Evolutionary conservation across 1,284 basidiomycete genomes (phyloP).

Genomic region (Boletus nobilissimus): DNA sequence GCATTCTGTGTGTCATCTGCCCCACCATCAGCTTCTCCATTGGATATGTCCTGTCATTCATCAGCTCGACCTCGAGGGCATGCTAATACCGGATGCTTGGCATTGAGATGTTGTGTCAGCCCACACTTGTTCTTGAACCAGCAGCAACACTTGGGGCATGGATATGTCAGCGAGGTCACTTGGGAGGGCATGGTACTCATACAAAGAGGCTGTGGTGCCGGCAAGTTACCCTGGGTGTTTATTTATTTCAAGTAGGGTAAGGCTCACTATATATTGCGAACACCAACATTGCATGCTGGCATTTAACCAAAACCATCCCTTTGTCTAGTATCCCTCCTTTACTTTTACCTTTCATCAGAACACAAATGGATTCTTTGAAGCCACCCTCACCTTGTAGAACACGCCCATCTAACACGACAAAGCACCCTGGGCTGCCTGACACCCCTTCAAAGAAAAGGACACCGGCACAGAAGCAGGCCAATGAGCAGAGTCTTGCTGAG

Average conservation of each 20-base stretch:
- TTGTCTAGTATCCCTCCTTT: no score
- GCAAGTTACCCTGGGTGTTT: background rate
- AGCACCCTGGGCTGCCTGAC: background rate
- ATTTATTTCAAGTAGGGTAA: background rate
- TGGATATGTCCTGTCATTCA: background rate
- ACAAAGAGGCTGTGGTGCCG: background rate
- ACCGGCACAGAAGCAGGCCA: background rate
- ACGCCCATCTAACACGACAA: background rate
- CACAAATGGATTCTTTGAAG: background rate
- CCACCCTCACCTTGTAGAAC: background rate
- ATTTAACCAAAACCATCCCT: background rate
- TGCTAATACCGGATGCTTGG: background rate
- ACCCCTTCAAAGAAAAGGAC: background rate
- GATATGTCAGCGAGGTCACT: background rate
- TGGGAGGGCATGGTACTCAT: background rate
- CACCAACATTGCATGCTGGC: no score
- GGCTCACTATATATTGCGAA: no score
- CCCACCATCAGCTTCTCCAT: background rate
- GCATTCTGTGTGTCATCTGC: background rate
- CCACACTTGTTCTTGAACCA: constrained; percentile 1
- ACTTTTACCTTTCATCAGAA: no score
- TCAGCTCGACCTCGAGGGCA: no score
- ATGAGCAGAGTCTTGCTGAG: background rate
- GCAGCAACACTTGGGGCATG: background rate
- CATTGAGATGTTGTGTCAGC: background rate